These are phyloP conservation scores for Colletotrichum sp. DNA, from an alignment of 2,329 filamentous ascomycete genomes.

Conservation along the genomic window DNA sequence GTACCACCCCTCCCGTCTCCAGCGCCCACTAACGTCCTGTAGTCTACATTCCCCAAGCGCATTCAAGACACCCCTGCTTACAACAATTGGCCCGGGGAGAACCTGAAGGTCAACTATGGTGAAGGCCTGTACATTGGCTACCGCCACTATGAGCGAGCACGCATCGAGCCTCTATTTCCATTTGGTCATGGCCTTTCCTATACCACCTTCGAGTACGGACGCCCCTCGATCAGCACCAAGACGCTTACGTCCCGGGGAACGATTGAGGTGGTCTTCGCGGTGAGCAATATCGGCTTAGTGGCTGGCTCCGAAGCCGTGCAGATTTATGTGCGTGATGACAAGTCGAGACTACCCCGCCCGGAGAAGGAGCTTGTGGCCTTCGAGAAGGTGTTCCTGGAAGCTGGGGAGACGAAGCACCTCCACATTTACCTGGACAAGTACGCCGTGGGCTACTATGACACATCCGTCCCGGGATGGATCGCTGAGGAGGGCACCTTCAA, in stretches of 20 bases:
- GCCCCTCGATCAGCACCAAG: conserved; percentile 53
- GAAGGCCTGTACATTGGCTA: conserved; percentile 79
- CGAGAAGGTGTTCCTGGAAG: conserved; percentile 64
- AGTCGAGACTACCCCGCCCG: conserved; percentile 67
- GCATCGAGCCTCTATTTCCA: conserved; percentile 67
- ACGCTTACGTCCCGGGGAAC: conserved; percentile 42
- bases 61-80: conserved; percentile 73
- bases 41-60: conserved; percentile 69
- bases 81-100: conserved; percentile 77
- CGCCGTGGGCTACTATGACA: conserved; percentile 68
- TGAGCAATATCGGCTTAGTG: conserved; percentile 60
- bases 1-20: conserved; percentile 11
- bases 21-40: background rate
- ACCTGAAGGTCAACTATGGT: conserved; percentile 70
- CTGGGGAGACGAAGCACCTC: conserved; percentile 59
- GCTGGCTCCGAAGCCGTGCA: conserved; percentile 71
- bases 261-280: conserved; percentile 51
- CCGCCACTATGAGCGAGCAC: conserved; percentile 70
- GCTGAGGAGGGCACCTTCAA: conserved; percentile 69
- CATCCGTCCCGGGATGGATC: conserved; percentile 63
- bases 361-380: conserved; percentile 76
- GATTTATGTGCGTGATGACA: conserved; percentile 69
- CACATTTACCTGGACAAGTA: conserved; percentile 52
- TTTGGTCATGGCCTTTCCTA: conserved; percentile 80
- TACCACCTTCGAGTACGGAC: conserved; percentile 70